These are phyloP conservation scores for Trapa bicornis DNA, from an alignment of 345 rosid genomes.

Conservation along the genomic window DNA sequence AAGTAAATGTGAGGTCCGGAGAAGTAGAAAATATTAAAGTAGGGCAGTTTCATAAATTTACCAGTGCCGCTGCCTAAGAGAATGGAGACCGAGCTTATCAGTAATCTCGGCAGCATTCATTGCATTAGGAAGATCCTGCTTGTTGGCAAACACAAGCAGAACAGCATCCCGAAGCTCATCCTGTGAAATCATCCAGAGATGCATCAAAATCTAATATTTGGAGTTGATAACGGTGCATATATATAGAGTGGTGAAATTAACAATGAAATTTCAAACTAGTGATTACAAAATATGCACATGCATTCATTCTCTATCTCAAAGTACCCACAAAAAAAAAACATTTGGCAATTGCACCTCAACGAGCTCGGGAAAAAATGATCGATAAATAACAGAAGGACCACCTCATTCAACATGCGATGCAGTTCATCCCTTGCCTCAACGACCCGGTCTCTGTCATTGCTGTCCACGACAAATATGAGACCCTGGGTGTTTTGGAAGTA, in stretches of 20 bases:
- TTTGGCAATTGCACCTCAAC: neutral
- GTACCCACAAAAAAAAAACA: neutral
- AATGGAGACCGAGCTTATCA: constrained; percentile 64
- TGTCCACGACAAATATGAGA: constrained; percentile 74
- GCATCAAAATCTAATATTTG: neutral
- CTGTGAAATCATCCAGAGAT: constrained; percentile 16
- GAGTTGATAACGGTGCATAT: too few relatives aligned
- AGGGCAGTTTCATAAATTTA: constrained; percentile 2
- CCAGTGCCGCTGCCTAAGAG: constrained; percentile 61
- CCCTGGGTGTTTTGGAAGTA: constrained; percentile 83
- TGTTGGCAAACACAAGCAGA: constrained; percentile 83
- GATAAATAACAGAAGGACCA: constrained; percentile 1
- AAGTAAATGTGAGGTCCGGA: neutral
- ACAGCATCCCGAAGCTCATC: constrained; percentile 89
- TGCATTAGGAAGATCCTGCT: constrained; percentile 90
- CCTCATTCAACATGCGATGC: constrained; percentile 86
- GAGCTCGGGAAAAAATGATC: neutral
- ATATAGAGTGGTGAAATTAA: too few relatives aligned
- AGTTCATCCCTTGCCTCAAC: constrained; percentile 61
- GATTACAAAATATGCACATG: neutral
- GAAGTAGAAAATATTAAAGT: neutral
- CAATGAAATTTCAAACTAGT: too few relatives aligned
- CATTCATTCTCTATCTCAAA: neutral
- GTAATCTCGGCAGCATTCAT: constrained; percentile 85
- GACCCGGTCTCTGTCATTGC: constrained; percentile 35